These are phyloP conservation scores for Kodamaea lidongshanica DNA, from an alignment of 805 yeast species.

Conservation along the genomic window DNA sequence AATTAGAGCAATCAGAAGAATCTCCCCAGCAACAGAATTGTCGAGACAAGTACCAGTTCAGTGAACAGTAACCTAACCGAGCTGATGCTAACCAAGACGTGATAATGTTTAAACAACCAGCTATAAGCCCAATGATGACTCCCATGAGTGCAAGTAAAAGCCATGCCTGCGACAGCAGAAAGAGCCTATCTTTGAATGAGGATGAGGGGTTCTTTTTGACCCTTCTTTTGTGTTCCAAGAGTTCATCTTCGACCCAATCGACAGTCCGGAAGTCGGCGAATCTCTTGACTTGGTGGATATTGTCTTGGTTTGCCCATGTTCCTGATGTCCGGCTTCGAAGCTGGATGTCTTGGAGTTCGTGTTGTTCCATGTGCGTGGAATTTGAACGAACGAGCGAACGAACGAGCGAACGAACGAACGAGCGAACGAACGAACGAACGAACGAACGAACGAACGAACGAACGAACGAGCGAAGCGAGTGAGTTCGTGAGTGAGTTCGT, in stretches of 20 bases:
- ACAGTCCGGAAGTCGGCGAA: constrained; percentile 61
- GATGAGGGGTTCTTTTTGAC: constrained; percentile 13
- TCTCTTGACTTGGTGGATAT: constrained; percentile 36
- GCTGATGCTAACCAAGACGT: constrained; percentile 83
- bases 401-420: too few species aligned
- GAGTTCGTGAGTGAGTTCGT: too few species aligned
- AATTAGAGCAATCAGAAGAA: constrained; percentile 44
- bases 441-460: too few species aligned
- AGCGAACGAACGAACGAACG: too few species aligned
- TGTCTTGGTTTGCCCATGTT: constrained; percentile 33
- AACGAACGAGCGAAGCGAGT: too few species aligned
- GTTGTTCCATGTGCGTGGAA: constrained; percentile 1
- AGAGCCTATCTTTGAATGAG: constrained; percentile 20
- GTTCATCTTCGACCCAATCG: constrained; percentile 64
- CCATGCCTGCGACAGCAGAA: constrained; percentile 54
- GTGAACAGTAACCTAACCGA: constrained; percentile 71
- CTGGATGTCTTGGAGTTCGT: constrained; percentile 4
- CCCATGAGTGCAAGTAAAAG: constrained; percentile 73
- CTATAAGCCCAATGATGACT: constrained; percentile 68
- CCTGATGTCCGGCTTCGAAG: constrained; percentile 28
- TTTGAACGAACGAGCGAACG: too few species aligned
- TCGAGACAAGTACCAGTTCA: constrained; percentile 62
- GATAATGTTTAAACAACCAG: constrained; percentile 72
- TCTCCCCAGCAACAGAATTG: constrained; percentile 73
- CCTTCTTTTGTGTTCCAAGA: constrained; percentile 39